These are phyloP conservation scores for Nicotiana otophora DNA, from an alignment of 257 asterid species.

Conservation along the genomic window DNA sequence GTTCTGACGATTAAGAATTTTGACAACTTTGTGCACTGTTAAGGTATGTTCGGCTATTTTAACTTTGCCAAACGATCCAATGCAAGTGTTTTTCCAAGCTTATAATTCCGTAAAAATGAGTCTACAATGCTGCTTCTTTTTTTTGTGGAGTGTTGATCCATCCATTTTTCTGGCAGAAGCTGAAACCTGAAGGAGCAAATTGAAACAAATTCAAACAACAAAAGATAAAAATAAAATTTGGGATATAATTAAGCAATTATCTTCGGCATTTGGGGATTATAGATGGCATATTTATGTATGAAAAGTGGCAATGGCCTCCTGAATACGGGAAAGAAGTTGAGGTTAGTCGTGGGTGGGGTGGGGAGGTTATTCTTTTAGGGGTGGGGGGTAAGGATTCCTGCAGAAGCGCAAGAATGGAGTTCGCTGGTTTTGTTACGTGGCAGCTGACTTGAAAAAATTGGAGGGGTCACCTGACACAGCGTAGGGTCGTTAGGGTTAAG, in stretches of 20 bases:
- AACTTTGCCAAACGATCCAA: conserved; percentile 87
- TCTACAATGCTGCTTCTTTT: conserved; percentile 49
- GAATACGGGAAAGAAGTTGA: not conserved
- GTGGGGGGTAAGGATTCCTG: no score
- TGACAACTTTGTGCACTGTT: conserved; percentile 81
- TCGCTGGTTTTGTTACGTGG: no score
- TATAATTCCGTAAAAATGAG: conserved; percentile 67
- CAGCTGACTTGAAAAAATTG: no score
- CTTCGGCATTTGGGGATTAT: not conserved
- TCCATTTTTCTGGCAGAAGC: conserved; percentile 48
- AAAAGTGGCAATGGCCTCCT: not conserved
- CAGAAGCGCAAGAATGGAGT: no score
- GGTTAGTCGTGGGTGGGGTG: not conserved
- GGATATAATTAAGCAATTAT: not conserved
- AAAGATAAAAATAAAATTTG: not conserved
- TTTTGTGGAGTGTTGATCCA: conserved; percentile 34
- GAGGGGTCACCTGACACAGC: no score
- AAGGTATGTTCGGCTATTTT: conserved; percentile 76
- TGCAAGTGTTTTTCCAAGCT: conserved; percentile 87
- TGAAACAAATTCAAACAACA: not conserved
- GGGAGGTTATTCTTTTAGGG: not conserved
- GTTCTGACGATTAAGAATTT: conserved; percentile 78
- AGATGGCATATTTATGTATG: not conserved
- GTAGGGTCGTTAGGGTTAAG: no score
- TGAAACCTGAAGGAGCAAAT: not conserved